A percentile compares a stretch with the other conserved stretches of the same genome.
These are phyloP conservation scores for Cryptococcus deneoformans DNA, from an alignment of 1,284 basidiomycete genomes.

Conservation along the genomic window DNA sequence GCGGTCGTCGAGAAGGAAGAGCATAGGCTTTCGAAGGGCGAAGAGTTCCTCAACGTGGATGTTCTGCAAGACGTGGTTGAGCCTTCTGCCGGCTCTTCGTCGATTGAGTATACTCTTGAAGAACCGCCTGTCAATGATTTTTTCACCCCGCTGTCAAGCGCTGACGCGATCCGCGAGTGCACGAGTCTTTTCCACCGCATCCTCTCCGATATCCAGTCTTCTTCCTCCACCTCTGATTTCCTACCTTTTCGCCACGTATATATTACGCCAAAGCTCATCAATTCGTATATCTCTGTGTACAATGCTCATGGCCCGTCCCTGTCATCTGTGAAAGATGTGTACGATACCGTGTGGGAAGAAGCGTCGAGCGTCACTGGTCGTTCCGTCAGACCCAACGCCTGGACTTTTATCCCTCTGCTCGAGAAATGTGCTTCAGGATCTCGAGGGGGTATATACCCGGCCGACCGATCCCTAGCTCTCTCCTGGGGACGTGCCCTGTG, in stretches of 20 bases:
- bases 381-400: conserved; percentile 54
- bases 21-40: not conserved
- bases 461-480: conserved; percentile 16
- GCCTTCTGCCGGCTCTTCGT: not conserved
- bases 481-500: conserved; percentile 33
- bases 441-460: conserved; percentile 12
- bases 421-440: conserved; percentile 60
- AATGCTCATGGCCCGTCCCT: conserved; percentile 53
- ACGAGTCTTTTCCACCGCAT: conserved; percentile 67
- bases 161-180: conserved; percentile 72
- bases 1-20: not conserved
- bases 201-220: conserved; percentile 53
- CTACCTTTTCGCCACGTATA: conserved; percentile 59
- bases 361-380: conserved; percentile 48
- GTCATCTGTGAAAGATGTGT: conserved; percentile 49
- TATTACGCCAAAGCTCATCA: conserved; percentile 64
- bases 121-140: conserved; percentile 3
- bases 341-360: conserved; percentile 38
- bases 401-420: conserved; percentile 63
- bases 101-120: not conserved
- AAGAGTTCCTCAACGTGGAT: conserved; percentile 11
- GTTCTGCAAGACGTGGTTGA: conserved; percentile 12
- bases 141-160: conserved; percentile 58
- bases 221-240: conserved; percentile 17
- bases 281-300: conserved; percentile 77